A percentile compares a stretch with the other conserved stretches of the same genome.
Evolutionary conservation across 1,284 basidiomycete species (phyloP).

Genomic region (Neolentinus lepideus): DNA sequence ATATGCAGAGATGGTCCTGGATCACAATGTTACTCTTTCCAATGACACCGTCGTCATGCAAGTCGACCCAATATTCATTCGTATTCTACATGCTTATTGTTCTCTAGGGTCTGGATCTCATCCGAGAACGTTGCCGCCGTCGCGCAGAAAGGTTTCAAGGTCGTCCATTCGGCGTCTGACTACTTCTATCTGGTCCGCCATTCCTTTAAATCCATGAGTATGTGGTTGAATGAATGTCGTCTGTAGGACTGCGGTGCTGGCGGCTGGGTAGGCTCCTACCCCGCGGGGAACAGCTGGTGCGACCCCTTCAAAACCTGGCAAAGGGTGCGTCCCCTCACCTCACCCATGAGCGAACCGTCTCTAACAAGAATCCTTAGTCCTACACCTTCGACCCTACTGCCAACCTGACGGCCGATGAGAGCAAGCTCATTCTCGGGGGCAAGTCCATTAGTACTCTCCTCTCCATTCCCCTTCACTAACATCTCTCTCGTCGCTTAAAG

Average conservation of each 20-base stretch:
- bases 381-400: conserved; percentile 71
- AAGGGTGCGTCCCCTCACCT: conserved; percentile 31
- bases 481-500: conserved; percentile 24
- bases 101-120: conserved; percentile 37
- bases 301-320: conserved; percentile 78
- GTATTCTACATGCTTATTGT: neutral
- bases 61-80: neutral
- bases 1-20: conserved; percentile 65
- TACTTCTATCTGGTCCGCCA: conserved; percentile 51
- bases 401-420: conserved; percentile 43
- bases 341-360: neutral
- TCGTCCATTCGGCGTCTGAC: conserved; percentile 49
- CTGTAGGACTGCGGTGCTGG: conserved; percentile 75
- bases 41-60: conserved; percentile 69
- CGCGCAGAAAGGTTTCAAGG: conserved; percentile 37
- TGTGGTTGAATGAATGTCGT: neutral
- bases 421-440: conserved; percentile 61
- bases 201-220: neutral
- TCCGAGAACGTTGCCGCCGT: conserved; percentile 36
- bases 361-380: conserved; percentile 24
- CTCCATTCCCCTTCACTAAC: neutral
- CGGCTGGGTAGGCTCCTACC: conserved; percentile 63
- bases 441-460: conserved; percentile 13
- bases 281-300: conserved; percentile 52
- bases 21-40: conserved; percentile 52